Evolutionary conservation across 257 asterid genomes (phyloP).

Genomic region (Marsdenia floribunda): DNA sequence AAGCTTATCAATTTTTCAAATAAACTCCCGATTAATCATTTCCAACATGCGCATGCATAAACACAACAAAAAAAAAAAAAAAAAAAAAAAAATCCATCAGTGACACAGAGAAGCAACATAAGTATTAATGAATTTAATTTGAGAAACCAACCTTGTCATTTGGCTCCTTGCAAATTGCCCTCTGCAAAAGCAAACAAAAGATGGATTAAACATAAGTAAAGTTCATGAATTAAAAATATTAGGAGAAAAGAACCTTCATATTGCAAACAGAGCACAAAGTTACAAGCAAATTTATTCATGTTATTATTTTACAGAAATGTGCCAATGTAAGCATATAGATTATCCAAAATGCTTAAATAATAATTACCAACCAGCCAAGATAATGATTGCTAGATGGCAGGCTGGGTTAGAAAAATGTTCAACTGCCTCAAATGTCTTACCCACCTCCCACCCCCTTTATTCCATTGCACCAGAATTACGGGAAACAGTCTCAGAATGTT

Average conservation of each 20-base stretch:
- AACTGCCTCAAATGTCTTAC: not conserved
- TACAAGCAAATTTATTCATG: not conserved
- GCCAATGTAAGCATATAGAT: not conserved
- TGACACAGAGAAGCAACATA: not conserved
- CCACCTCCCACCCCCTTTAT: not conserved
- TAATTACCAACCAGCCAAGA: not conserved
- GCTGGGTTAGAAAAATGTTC: not conserved
- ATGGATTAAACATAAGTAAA: slow-evolving; percentile 18
- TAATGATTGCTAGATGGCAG: not conserved
- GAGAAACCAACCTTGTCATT: slow-evolving; percentile 54
- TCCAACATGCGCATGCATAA: not conserved
- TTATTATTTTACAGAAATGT: not conserved
- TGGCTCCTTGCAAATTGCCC: slow-evolving; percentile 77
- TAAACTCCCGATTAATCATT: not conserved
- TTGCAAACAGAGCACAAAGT: not conserved
- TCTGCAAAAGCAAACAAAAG: slow-evolving; percentile 45
- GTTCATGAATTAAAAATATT: not conserved
- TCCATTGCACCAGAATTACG: not conserved
- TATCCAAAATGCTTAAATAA: not conserved
- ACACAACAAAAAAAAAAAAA: no score
- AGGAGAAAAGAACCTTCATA: not conserved
- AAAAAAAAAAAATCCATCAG: not conserved
- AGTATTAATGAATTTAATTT: not conserved
- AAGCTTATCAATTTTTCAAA: not conserved
- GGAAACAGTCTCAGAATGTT: not conserved